These are phyloP conservation scores for Lasiodiplodia sp. DNA, from an alignment of 2,329 filamentous ascomycete species.

Conservation along the genomic window DNA sequence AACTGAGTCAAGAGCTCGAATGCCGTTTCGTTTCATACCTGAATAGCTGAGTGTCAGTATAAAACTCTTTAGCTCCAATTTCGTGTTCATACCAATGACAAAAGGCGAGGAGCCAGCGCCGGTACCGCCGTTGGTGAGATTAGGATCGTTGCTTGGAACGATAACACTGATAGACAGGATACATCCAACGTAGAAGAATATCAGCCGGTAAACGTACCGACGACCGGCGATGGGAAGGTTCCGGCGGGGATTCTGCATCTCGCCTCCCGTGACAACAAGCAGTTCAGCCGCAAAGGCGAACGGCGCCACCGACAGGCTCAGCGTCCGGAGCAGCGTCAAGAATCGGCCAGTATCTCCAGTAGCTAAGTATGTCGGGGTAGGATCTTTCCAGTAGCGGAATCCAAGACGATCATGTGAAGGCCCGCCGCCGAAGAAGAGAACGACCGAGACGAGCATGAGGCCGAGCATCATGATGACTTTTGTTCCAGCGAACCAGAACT, in stretches of 20 bases:
- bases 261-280: slow-evolving; percentile 63
- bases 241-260: slow-evolving; percentile 64
- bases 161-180: slow-evolving; percentile 68
- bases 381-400: slow-evolving; percentile 60
- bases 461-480: slow-evolving; percentile 63
- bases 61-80: too few relatives aligned
- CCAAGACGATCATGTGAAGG: slow-evolving; percentile 59
- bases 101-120: slow-evolving; percentile 62
- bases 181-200: slow-evolving; percentile 66
- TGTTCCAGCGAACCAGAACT: slow-evolving; percentile 61
- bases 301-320: slow-evolving; percentile 60
- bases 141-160: slow-evolving; percentile 60
- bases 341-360: slow-evolving; percentile 58
- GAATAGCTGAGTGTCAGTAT: too few relatives aligned
- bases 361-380: slow-evolving; percentile 58
- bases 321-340: slow-evolving; percentile 58
- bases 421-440: slow-evolving; percentile 65
- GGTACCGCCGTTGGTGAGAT: slow-evolving; percentile 60
- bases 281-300: slow-evolving; percentile 51
- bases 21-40: slow-evolving; percentile 46
- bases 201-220: slow-evolving; percentile 67
- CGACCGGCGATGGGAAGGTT: slow-evolving; percentile 66
- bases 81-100: slow-evolving; percentile 57
- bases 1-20: slow-evolving; percentile 66
- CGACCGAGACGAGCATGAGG: slow-evolving; percentile 59